A percentile compares a stretch with the other conserved stretches of the same genome.
Evolutionary conservation across 2,329 filamentous ascomycete genomes (phyloP).

Genomic region (Epichloe typhina): DNA sequence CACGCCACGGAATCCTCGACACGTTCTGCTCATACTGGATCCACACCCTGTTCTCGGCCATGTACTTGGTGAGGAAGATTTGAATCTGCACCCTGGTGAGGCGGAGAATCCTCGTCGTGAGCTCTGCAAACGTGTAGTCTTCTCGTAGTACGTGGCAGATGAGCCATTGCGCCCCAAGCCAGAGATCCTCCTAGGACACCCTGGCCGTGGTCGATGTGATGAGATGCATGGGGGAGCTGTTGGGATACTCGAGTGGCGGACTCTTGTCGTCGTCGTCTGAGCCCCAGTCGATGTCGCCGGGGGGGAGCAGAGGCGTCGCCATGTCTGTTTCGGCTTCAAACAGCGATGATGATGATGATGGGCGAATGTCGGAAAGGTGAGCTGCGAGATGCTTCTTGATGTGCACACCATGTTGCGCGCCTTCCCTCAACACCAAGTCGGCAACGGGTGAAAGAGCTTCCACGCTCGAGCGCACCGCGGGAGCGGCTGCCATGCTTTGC

Average conservation of each 20-base stretch:
- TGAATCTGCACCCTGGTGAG: constrained; percentile 11
- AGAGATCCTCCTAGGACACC: constrained; percentile 13
- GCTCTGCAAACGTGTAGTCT: constrained; percentile 10
- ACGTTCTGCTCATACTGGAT: constrained; percentile 9
- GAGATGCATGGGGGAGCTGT: background rate
- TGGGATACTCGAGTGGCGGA: background rate
- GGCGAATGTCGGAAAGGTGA: background rate
- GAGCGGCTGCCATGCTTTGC: background rate
- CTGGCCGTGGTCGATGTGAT: background rate
- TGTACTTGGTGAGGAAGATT: constrained; percentile 12
- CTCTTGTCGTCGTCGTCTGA: background rate
- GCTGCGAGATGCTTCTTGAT: background rate
- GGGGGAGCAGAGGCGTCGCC: background rate
- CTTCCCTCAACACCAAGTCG: constrained; percentile 1
- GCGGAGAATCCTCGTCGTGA: constrained; percentile 8
- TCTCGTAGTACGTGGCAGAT: constrained; percentile 13
- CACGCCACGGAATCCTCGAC: constrained; percentile 5
- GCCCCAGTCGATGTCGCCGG: constrained; percentile 8
- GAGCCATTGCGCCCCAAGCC: constrained; percentile 14
- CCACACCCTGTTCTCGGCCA: constrained; percentile 10
- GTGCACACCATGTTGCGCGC: background rate
- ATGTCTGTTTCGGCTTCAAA: background rate
- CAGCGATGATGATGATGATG: background rate
- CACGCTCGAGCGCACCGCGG: background rate
- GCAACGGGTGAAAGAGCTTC: background rate